Conservation (phyloP, 2,329 filamentous ascomycete genomes). For the Cladosporium sp. region DNA sequence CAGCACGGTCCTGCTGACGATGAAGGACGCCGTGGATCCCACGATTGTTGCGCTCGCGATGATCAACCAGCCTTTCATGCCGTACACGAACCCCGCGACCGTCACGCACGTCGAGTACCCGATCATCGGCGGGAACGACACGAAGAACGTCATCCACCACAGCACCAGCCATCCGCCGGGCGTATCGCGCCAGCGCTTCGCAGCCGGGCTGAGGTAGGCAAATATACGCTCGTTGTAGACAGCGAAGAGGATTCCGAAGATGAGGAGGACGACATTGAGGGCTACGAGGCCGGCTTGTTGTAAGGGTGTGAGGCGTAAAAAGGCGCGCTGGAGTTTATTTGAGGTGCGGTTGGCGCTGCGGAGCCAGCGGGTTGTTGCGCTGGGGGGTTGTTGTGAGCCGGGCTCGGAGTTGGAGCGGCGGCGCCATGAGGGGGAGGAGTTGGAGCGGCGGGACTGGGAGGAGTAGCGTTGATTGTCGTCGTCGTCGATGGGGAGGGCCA, state of each 20-base stretch:
- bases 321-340: slow-evolving; percentile 51
- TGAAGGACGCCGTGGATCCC: slow-evolving; percentile 77
- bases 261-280: slow-evolving; percentile 52
- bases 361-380: slow-evolving; percentile 44
- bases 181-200: slow-evolving; percentile 73
- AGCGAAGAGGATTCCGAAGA: slow-evolving; percentile 67
- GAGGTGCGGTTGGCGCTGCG: slow-evolving; percentile 35
- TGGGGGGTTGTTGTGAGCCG: slow-evolving; percentile 28
- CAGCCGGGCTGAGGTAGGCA: slow-evolving; percentile 68
- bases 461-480: slow-evolving; percentile 27
- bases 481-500: slow-evolving; percentile 53
- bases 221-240: slow-evolving; percentile 81
- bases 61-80: slow-evolving; percentile 79
- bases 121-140: slow-evolving; percentile 83
- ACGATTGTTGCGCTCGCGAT: slow-evolving; percentile 74
- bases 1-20: slow-evolving; percentile 76
- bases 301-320: slow-evolving; percentile 56
- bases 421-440: slow-evolving; percentile 18
- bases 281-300: slow-evolving; percentile 62
- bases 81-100: slow-evolving; percentile 69
- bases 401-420: slow-evolving; percentile 21
- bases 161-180: slow-evolving; percentile 72
- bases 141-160: slow-evolving; percentile 71
- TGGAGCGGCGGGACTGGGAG: slow-evolving; percentile 32
- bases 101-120: slow-evolving; percentile 80